Evolutionary conservation across 228 moss, liverwort and hornwort genomes (phyloP), one percentile per base, ranked within the genome.

Genomic region (Sphagnum magellanicum): DNA sequence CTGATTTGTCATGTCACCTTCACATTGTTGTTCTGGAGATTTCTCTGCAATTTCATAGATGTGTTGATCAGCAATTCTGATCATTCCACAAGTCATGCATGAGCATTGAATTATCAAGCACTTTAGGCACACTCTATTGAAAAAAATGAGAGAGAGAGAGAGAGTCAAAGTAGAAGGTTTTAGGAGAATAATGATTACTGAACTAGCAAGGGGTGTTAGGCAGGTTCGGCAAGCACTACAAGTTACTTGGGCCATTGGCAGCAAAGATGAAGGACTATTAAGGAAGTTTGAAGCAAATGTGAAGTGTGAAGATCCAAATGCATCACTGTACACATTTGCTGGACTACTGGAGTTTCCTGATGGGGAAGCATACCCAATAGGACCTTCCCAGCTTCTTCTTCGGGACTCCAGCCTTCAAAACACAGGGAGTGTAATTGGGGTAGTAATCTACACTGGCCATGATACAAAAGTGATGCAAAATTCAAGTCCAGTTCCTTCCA

Each of bases 191-290:
- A 16, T 16, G 61, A 16, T 9, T 6, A 16, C 16, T 9, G 14
- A 62, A 12, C 14, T 62, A 14, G 65, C 59, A 72, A 66, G 32
- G 63, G 67, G 71, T 72, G 71, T 70, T 74, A 83, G 79, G 79
- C 83, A 83, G 83, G 86, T 80, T 66, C 83, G 83, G 76, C 83
- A 86, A 86, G 83, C 86, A 67, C 79, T 86, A 77, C 82, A 86
- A 63, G 16, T 15, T 16, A 79, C 82, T 4, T 75, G 74, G 76
- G 48, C 67, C 61, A 67, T 82, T 9, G 49, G 49, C 8, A 50
- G 47, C 48, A 64, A 50, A 50, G 66, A 77, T 3, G 79, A 73
- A 48, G 48, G 48, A 49, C 47, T 73, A 12, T n/a, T 82, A 0
- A 52, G 12, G 53, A 46, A 46, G 50, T 86, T 79, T 63, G 53